Percentiles rank a stretch among this genome's conserved stretches.
Evolutionary conservation across 345 rosid species (phyloP).

Genomic region (Corymbia maculata): DNA sequence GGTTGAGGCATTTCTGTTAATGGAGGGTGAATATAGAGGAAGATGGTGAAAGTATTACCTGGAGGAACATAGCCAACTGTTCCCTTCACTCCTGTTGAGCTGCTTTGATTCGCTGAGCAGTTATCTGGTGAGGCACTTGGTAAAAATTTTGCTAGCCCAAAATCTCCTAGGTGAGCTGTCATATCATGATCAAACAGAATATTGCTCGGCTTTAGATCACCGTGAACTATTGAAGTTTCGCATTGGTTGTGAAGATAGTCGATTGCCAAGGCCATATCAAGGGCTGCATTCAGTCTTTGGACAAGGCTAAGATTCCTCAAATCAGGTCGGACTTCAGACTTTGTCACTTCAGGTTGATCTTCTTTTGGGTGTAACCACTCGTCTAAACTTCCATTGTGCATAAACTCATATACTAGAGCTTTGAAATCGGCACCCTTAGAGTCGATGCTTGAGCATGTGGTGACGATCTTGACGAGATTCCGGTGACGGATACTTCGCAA

Average conservation of each 20-base stretch:
- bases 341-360: background rate
- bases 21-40: background rate
- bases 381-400: slow-evolving; percentile 9
- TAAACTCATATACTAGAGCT: slow-evolving; percentile 8
- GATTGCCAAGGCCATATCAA: slow-evolving; percentile 1
- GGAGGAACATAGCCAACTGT: slow-evolving; percentile 35
- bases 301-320: background rate
- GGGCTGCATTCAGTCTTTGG: slow-evolving; percentile 5
- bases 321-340: background rate
- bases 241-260: slow-evolving; percentile 9
- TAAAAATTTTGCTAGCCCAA: slow-evolving; percentile 5
- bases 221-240: slow-evolving; percentile 4
- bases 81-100: slow-evolving; percentile 26
- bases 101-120: slow-evolving; percentile 2
- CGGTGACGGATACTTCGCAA: slow-evolving; percentile 20
- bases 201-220: slow-evolving; percentile 10
- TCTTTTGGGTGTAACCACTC: background rate
- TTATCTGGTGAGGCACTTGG: background rate
- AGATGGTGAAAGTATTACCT: slow-evolving; percentile 3
- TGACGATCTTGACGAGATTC: slow-evolving; percentile 27
- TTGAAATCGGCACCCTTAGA: slow-evolving; percentile 14
- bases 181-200: slow-evolving; percentile 5
- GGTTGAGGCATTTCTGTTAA: background rate
- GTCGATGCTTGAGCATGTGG: slow-evolving; percentile 20
- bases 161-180: slow-evolving; percentile 5